phyloP scores from a whole-genome alignment of 192 early-diverging fungal species.

The Podila minutissima region DNA sequence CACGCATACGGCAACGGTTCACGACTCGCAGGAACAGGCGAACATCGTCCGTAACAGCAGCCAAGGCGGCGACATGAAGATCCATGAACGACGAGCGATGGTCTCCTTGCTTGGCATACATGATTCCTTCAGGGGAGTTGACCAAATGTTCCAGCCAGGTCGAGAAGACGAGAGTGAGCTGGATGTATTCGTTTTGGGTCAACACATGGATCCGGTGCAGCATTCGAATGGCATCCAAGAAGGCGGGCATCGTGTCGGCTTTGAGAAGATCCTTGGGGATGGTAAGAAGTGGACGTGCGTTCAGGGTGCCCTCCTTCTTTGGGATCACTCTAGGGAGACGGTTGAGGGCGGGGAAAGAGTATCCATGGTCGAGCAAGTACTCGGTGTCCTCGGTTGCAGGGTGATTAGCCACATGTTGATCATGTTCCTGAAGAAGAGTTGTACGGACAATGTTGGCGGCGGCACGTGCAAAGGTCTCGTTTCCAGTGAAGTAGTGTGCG shows the following conservation, averaged over 20 bases:
- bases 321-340: conserved; percentile 60
- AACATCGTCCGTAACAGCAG: conserved; percentile 66
- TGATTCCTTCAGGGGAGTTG: conserved; percentile 61
- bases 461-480: conserved; percentile 59
- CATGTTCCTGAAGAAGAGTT: conserved; percentile 61
- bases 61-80: conserved; percentile 61
- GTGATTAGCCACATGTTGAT: conserved; percentile 49
- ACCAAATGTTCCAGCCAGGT: conserved; percentile 64
- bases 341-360: conserved; percentile 66
- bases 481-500: conserved; percentile 63
- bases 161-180: conserved; percentile 60
- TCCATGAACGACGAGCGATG: conserved; percentile 68
- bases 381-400: conserved; percentile 60
- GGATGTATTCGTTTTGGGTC: conserved; percentile 68
- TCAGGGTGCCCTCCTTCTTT: conserved; percentile 46
- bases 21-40: conserved; percentile 62
- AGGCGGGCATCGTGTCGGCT: conserved; percentile 57
- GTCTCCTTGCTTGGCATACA: conserved; percentile 63
- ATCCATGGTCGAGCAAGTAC: conserved; percentile 67
- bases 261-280: conserved; percentile 58
- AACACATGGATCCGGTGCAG: conserved; percentile 58
- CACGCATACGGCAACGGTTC: conserved; percentile 68
- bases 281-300: conserved; percentile 34
- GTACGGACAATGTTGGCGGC: conserved; percentile 67
- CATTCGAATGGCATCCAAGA: conserved; percentile 64